Evolutionary conservation across 129 eudicot genomes (phyloP).

Genomic region (Lactuca sativa): DNA sequence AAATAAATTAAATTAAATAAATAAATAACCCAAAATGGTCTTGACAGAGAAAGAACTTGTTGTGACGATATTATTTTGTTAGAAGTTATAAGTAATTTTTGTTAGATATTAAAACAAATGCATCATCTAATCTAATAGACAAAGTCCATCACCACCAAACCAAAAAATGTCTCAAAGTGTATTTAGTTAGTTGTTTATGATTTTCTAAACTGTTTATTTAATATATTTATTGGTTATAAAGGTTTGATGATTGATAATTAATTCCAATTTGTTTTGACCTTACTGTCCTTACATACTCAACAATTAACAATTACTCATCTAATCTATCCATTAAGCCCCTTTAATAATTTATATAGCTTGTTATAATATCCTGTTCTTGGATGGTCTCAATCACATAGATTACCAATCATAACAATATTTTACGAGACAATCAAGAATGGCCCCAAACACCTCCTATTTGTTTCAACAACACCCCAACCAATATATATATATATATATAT

Average conservation of each 20-base stretch:
- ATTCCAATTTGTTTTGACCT: background rate
- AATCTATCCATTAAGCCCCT: background rate
- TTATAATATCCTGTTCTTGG: constrained; percentile 22
- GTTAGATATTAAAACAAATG: no score
- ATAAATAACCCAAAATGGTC: no score
- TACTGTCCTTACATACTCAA: no score
- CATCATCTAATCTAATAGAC: no score
- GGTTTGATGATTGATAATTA: background rate
- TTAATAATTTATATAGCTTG: constrained; percentile 11
- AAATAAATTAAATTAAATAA: no score
- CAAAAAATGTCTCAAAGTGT: background rate
- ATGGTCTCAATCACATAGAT: constrained; percentile 32
- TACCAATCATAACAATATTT: constrained; percentile 13
- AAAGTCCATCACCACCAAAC: background rate
- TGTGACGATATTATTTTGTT: no score
- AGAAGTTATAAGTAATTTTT: no score
- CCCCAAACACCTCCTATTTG: constrained; percentile 29
- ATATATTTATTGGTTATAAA: background rate
- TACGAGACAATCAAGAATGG: constrained; percentile 38
- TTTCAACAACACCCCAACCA: constrained; percentile 21
- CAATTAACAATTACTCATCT: background rate
- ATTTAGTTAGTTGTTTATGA: background rate
- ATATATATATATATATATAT: background rate
- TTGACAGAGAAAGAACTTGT: no score
- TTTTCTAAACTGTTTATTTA: background rate